Base-by-base conservation (phyloP, 176 grass and related monocot species). In the Elymus sibiricus region DNA sequence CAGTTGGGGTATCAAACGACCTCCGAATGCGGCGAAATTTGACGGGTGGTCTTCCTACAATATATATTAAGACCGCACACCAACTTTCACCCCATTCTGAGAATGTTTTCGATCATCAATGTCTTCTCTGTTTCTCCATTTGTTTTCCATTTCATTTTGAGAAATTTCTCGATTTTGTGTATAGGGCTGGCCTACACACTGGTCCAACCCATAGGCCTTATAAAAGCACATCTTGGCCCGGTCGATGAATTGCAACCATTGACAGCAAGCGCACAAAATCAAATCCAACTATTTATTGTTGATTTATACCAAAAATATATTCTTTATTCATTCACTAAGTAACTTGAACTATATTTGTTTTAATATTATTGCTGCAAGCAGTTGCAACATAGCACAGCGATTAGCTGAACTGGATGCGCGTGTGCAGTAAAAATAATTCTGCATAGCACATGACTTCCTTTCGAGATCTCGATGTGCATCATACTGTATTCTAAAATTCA, bases 281-380 rank as follows among this genome's bases (percentile, higher is more conserved):
- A 38, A 38, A 38, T 38, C 37, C 5, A 49, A 28, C 24, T 12
- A 27, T 63, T 25, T 29, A 65, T 31, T 32, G 15, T 65, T 8
- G 27, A 65, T 67, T 7, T 67, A 29, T 34, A 3, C 15, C 61
- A 16, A 66, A 29, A 7, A 66, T n/a, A 12, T 0, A 66, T 49
- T 5, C 16, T 14, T 47, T 5, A 47, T 47, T 14, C 46, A 16
- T 16, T 49, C 14, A 31, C 3, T 32, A 66, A 16, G 12, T 66
- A 66, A 16, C 29, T 28, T 1, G 7, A 17, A 67, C 15, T 34
- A 19, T 67, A 67, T 17, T 1, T 32, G 19, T 34, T 67, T 77
- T 61, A 61, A 85, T 78, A 80, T 81, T 70, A 67, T 61, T 82
- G 60, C 13, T 63, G 44, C 58, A 62, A 49, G 21, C 14, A 77